Evolutionary conservation across 2,329 filamentous ascomycete genomes (phyloP).

Genomic region (Fusarium hainanense): DNA sequence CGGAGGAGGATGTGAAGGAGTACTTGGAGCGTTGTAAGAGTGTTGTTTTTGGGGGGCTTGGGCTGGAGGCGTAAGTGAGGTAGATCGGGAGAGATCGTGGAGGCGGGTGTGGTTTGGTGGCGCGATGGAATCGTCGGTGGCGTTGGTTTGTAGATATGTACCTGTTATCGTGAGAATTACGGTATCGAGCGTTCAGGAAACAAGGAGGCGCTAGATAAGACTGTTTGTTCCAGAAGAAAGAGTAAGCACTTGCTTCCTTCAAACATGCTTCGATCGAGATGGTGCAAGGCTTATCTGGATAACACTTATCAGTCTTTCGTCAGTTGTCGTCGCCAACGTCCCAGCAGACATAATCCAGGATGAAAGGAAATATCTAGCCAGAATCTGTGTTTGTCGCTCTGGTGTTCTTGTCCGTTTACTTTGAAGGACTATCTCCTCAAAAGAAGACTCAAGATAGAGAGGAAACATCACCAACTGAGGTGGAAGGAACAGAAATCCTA

Average conservation of each 20-base stretch:
- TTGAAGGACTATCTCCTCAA: too few species aligned
- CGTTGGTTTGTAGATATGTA: too few species aligned
- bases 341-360: not conserved
- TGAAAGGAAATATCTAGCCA: too few species aligned
- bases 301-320: not conserved
- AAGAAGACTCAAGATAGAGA: too few species aligned
- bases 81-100: not conserved
- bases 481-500: not conserved
- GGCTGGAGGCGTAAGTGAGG: not conserved
- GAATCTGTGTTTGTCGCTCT: too few species aligned
- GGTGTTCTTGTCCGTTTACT: too few species aligned
- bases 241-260: not conserved
- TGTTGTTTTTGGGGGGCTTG: conserved; percentile 6
- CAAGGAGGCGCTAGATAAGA: not conserved
- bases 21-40: conserved; percentile 41
- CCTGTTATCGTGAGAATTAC: not conserved
- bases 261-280: not conserved
- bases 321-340: not conserved
- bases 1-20: conserved; percentile 17
- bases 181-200: not conserved
- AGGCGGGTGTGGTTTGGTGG: not conserved
- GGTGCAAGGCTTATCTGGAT: not conserved
- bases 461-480: not conserved
- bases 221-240: fast-evolving
- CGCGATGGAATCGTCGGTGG: not conserved